These are phyloP conservation scores for Medicago arabica DNA, from an alignment of 306 rosid genomes.

Conservation along the genomic window DNA sequence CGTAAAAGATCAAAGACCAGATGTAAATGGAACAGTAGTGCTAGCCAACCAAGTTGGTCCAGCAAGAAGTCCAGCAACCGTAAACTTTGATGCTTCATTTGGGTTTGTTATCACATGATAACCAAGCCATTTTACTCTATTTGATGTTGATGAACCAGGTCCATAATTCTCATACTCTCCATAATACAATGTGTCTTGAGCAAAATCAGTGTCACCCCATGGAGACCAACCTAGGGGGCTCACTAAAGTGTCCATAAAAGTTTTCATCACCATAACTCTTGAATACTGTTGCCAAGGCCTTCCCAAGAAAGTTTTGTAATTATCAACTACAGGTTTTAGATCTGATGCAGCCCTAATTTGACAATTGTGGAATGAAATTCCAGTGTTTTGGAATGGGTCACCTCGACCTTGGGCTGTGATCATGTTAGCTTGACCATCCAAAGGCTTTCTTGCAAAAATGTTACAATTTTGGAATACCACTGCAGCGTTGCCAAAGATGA, in stretches of 20 bases:
- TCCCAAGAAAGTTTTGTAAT: constrained; percentile 66
- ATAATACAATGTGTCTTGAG: constrained; percentile 57
- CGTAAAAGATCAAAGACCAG: constrained; percentile 47
- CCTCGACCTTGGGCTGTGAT: constrained; percentile 89
- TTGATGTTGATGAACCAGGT: constrained; percentile 59
- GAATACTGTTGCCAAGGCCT: constrained; percentile 86
- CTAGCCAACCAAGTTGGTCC: constrained; percentile 74
- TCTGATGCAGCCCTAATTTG: constrained; percentile 64
- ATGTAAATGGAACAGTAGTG: constrained; percentile 69
- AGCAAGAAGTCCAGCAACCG: constrained; percentile 61
- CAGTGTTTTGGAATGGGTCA: constrained; percentile 76
- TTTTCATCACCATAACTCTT: constrained; percentile 60
- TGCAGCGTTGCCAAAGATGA: constrained; percentile 86
- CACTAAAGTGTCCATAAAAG: constrained; percentile 60
- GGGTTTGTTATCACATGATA: constrained; percentile 63
- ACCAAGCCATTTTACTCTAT: constrained; percentile 70
- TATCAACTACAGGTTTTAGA: constrained; percentile 51
- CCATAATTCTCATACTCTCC: constrained; percentile 75
- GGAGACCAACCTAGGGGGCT: constrained; percentile 79
- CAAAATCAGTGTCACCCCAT: constrained; percentile 58
- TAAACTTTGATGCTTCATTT: constrained; percentile 57
- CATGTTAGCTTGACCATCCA: constrained; percentile 76
- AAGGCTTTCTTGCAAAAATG: constrained; percentile 63
- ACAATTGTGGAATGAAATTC: constrained; percentile 69
- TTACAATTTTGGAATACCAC: constrained; percentile 75